phyloP scores from a whole-genome alignment of 768 basidiomycete species.

The Macrolepiota fuliginosa region DNA sequence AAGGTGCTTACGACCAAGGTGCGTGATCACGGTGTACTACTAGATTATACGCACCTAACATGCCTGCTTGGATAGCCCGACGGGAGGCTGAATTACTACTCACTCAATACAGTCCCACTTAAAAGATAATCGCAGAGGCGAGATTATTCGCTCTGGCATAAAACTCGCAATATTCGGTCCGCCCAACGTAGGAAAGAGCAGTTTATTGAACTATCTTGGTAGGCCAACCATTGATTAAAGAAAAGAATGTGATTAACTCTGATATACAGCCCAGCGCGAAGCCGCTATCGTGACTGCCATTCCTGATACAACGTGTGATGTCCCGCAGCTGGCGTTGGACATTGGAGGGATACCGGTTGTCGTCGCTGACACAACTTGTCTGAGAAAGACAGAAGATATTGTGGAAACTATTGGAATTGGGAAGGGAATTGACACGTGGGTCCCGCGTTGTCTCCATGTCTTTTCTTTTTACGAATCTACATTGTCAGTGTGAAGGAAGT shows the following conservation, averaged over 20 bases:
- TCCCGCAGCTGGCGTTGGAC: constrained; percentile 82
- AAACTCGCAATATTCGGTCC: constrained; percentile 88
- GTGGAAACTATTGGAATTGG: constrained; percentile 84
- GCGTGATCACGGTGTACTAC: not conserved
- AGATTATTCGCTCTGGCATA: constrained; percentile 80
- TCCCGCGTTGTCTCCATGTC: constrained; percentile 8
- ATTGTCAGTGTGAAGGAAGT: constrained; percentile 56
- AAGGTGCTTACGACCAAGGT: constrained; percentile 77
- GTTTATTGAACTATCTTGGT: constrained; percentile 84
- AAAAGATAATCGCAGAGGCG: constrained; percentile 73
- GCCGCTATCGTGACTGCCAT: constrained; percentile 88
- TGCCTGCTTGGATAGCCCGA: constrained; percentile 46
- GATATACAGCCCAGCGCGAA: constrained; percentile 67
- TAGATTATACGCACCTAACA: not conserved
- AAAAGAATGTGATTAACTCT: not conserved
- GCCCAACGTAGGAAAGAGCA: constrained; percentile 94
- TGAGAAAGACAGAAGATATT: constrained; percentile 63
- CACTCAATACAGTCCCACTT: constrained; percentile 54
- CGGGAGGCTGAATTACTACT: constrained; percentile 48
- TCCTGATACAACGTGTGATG: constrained; percentile 88
- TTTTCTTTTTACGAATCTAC: not conserved
- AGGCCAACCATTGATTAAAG: constrained; percentile 16
- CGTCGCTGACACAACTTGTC: constrained; percentile 83
- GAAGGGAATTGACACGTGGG: constrained; percentile 67
- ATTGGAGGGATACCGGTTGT: constrained; percentile 84